Evolutionary conservation across 768 basidiomycete species (phyloP).

Genomic region (Wakefieldia striispora): DNA sequence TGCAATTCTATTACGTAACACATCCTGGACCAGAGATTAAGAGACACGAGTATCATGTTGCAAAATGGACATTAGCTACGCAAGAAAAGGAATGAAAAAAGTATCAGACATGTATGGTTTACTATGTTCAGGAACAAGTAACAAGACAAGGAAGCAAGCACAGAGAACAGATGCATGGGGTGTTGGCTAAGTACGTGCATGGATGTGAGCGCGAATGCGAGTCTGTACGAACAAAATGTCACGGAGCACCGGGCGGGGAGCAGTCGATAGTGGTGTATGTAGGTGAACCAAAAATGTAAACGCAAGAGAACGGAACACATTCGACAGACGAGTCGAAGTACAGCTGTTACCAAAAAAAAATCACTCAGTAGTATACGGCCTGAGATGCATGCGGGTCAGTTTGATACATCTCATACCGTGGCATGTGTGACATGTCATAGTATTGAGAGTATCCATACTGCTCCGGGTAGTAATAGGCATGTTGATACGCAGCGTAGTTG

Average conservation of each 20-base stretch:
- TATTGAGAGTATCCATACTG: conserved; percentile 65
- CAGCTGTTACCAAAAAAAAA: conserved; percentile 3
- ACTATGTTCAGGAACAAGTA: conserved; percentile 5
- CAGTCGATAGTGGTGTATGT: conserved; percentile 20
- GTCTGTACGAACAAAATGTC: conserved; percentile 28
- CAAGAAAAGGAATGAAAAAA: conserved; percentile 4
- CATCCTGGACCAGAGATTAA: no score
- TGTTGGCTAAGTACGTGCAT: conserved; percentile 23
- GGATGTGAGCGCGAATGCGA: conserved; percentile 16
- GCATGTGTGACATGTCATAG: conserved; percentile 63
- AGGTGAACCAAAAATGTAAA: conserved; percentile 23
- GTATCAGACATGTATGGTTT: conserved; percentile 1
- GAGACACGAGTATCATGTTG: not conserved
- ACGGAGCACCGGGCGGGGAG: conserved; percentile 11
- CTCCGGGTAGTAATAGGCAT: conserved; percentile 70
- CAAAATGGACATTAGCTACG: conserved; percentile 21
- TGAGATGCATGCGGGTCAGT: conserved; percentile 48
- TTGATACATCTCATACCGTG: conserved; percentile 68
- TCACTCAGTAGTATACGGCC: conserved; percentile 58
- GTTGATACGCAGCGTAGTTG: conserved; percentile 54
- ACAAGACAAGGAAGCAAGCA: conserved; percentile 9
- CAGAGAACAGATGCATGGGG: conserved; percentile 20
- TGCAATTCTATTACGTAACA: no score
- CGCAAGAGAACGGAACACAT: not conserved
- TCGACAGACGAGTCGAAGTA: conserved; percentile 12